Percentiles rank a stretch among this genome's conserved stretches.
These are phyloP conservation scores for Cryptococcus sp. DNA, from an alignment of 1,284 basidiomycete species.

Conservation along the genomic window DNA sequence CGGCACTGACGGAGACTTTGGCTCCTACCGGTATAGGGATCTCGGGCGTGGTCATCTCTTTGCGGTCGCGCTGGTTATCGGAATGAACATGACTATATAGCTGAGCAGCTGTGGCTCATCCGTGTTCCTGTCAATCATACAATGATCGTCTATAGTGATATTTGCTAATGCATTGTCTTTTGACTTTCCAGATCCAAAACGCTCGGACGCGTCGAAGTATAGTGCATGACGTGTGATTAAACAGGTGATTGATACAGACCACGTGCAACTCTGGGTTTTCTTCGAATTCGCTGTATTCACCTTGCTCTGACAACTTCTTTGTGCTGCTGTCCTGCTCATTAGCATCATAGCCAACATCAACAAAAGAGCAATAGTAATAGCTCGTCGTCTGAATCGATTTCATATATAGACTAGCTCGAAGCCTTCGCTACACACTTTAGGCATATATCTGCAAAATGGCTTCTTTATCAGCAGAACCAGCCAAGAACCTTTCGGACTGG, in stretches of 20 bases:
- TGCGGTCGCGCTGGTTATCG: neutral
- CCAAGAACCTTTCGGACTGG: conserved; percentile 50
- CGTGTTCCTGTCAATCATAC: neutral
- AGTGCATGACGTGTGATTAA: neutral
- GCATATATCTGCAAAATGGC: conserved; percentile 27
- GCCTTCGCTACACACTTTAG: neutral
- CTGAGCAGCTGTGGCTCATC: neutral
- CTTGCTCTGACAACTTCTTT: neutral
- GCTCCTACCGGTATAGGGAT: conserved; percentile 38
- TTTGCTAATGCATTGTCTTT: neutral
- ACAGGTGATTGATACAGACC: neutral
- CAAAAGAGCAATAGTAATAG: neutral
- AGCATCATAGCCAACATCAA: no score
- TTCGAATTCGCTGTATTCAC: conserved; percentile 4
- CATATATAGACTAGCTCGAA: neutral
- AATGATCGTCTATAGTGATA: no score
- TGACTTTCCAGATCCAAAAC: neutral
- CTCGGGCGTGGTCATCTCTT: conserved; percentile 42
- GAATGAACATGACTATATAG: neutral
- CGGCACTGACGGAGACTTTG: conserved; percentile 70
- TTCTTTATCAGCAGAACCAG: conserved; percentile 31
- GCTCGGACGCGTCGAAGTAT: conserved; percentile 1
- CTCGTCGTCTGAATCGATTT: neutral
- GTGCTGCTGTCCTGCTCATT: no score
- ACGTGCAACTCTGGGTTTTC: conserved; percentile 8